These are phyloP conservation scores for Leccinellum albellum DNA, from an alignment of 768 basidiomycete genomes.

Conservation along the genomic window DNA sequence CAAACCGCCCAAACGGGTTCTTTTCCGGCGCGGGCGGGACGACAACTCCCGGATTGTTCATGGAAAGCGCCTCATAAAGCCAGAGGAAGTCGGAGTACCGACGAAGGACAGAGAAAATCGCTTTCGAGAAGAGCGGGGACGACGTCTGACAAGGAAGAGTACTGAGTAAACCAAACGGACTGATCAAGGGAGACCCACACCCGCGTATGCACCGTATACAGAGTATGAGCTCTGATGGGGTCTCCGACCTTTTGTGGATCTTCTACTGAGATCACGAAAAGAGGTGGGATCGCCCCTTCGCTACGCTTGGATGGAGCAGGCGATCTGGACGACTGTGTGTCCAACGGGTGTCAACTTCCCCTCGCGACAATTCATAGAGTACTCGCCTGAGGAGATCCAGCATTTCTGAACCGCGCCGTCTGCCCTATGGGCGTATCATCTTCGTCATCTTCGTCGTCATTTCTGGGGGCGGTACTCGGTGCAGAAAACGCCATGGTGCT, in stretches of 20 bases:
- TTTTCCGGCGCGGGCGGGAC: conserved; percentile 98
- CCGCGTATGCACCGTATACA: conserved; percentile 93
- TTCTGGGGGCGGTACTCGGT: conserved; percentile 19
- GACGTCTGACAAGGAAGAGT: conserved; percentile 56
- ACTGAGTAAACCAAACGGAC: not conserved
- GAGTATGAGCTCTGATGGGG: conserved; percentile 87
- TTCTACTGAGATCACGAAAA: conserved; percentile 87
- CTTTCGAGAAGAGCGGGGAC: conserved; percentile 78
- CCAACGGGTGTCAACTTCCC: not conserved
- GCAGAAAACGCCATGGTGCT: conserved; percentile 19
- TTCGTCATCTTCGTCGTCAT: conserved; percentile 63
- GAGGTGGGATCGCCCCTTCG: conserved; percentile 54
- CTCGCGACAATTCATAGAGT: not conserved
- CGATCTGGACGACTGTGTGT: conserved; percentile 14
- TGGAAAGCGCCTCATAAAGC: conserved; percentile 84
- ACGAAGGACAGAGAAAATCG: conserved; percentile 88
- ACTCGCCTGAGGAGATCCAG: conserved; percentile 25
- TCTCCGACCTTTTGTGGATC: conserved; percentile 98
- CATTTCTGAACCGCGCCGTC: conserved; percentile 30
- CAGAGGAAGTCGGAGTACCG: conserved; percentile 97
- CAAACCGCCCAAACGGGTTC: conserved; percentile 89
- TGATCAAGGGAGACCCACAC: conserved; percentile 39
- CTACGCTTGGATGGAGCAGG: conserved; percentile 18
- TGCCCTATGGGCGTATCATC: conserved; percentile 67
- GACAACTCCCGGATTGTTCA: conserved; percentile 94